Conservation (phyloP, 2,329 filamentous ascomycete genomes). For the Leptographium lundbergii region DNA sequence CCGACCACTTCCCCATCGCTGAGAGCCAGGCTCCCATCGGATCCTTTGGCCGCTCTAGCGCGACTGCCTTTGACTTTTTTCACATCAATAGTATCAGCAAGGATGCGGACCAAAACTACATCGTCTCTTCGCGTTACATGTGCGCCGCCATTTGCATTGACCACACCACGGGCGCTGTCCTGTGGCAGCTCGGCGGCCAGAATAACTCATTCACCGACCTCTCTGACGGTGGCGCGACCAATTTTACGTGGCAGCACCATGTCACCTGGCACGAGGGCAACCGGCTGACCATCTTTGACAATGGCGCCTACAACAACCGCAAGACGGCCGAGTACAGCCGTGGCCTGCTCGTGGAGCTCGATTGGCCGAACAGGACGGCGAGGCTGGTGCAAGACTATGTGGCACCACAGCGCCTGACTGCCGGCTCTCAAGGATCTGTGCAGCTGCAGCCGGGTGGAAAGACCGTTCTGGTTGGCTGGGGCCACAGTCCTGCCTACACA, state of each 20-base stretch:
- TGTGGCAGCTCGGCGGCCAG: slow-evolving; percentile 41
- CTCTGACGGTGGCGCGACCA: slow-evolving; percentile 19
- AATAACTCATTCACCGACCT: slow-evolving; percentile 29
- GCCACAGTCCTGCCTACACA: slow-evolving; percentile 31
- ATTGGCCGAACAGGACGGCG: slow-evolving; percentile 28
- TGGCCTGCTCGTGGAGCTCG: slow-evolving; percentile 25
- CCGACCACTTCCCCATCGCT: slow-evolving; percentile 18
- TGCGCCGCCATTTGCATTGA: slow-evolving; percentile 34
- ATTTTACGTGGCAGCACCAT: slow-evolving; percentile 38
- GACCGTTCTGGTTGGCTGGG: slow-evolving; percentile 32
- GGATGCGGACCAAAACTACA: slow-evolving; percentile 34
- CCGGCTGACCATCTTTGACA: slow-evolving; percentile 36
- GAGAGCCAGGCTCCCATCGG: slow-evolving; percentile 6
- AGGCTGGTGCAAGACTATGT: slow-evolving; percentile 25
- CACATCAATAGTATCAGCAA: slow-evolving; percentile 45
- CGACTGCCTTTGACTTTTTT: slow-evolving; percentile 38
- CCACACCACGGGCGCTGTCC: slow-evolving; percentile 27
- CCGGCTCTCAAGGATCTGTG: slow-evolving; percentile 26
- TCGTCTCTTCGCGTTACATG: slow-evolving; percentile 39
- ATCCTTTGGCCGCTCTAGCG: slow-evolving; percentile 14
- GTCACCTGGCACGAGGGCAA: slow-evolving; percentile 24
- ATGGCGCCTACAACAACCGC: slow-evolving; percentile 19
- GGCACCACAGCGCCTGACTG: slow-evolving; percentile 22
- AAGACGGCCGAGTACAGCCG: slow-evolving; percentile 10
- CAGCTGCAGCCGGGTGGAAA: slow-evolving; percentile 23